Conservation (phyloP, 2,329 filamentous ascomycete genomes). For the Xylaria sp. region DNA sequence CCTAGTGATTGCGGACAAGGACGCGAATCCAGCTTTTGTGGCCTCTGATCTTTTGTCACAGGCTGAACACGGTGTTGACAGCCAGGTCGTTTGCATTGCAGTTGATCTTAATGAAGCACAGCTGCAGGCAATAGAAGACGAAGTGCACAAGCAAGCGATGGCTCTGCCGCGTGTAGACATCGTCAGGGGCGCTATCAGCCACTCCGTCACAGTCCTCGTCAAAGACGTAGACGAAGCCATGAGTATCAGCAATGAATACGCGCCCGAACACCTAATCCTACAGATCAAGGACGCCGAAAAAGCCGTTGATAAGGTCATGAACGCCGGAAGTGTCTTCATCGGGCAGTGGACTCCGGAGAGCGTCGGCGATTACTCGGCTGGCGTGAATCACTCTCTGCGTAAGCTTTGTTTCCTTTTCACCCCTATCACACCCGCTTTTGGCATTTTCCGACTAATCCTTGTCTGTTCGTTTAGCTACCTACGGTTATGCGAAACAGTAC, state of each 20-base stretch:
- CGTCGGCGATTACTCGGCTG: slow-evolving; percentile 97
- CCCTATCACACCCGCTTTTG: background rate
- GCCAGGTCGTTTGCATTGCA: slow-evolving; percentile 91
- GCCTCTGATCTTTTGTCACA: slow-evolving; percentile 95
- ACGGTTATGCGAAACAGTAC: slow-evolving; percentile 98
- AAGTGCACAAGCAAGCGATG: slow-evolving; percentile 87
- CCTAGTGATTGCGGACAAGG: slow-evolving; percentile 90
- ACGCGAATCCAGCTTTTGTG: slow-evolving; percentile 92
- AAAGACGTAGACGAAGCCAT: slow-evolving; percentile 78
- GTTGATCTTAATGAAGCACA: slow-evolving; percentile 79
- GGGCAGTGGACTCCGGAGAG: slow-evolving; percentile 97
- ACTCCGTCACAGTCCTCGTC: slow-evolving; percentile 89
- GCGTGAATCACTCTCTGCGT: slow-evolving; percentile 97
- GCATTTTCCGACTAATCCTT: slow-evolving; percentile 8
- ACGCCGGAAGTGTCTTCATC: slow-evolving; percentile 96
- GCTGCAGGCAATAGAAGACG: slow-evolving; percentile 86
- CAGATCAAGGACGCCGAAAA: slow-evolving; percentile 82
- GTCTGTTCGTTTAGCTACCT: slow-evolving; percentile 74
- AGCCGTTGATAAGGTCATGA: slow-evolving; percentile 82
- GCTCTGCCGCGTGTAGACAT: slow-evolving; percentile 92
- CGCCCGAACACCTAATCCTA: slow-evolving; percentile 95
- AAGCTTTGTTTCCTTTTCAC: slow-evolving; percentile 59
- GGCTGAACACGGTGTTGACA: slow-evolving; percentile 96
- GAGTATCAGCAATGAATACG: slow-evolving; percentile 90
- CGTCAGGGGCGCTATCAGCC: slow-evolving; percentile 86